Base-by-base conservation (phyloP, 805 yeast species). In the Candida ficus region DNA sequence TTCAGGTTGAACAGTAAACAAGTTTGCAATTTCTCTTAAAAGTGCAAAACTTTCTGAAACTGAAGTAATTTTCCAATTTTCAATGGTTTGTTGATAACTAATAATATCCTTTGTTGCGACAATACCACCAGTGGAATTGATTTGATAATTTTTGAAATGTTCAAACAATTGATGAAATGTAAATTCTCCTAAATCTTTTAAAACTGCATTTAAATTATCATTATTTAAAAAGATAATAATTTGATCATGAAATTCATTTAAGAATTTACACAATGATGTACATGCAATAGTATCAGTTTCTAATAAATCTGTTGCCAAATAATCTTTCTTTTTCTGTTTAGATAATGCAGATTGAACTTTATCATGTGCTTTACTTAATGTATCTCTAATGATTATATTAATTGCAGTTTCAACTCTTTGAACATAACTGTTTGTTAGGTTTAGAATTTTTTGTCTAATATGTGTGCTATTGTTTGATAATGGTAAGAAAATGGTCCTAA, bases 1-100 rank as follows among this genome's bases (percentile, higher is more conserved):
- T 42, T 84, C 84, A 2, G 91, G 83, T 55, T 85, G 93, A 14
- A 87, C 95, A 0, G 95, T 82, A 59, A 81, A 90, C 44, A 90
- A 65, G 53, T 86, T 87, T 25, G 91, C 88, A 45, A 90, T 74
- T 50, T 89, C 96, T 56, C 88, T 76, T 46, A 90, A 64, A 11
- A 87, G 71, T 37, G 77, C 78, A 63, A 85, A 82, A 42, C 73
- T 72, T 26, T 79, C 84, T 4, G 78, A 65, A 22, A 86, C 62
- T 31, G 74, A 78, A 2, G 72, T 70, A 13, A 83, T 68, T 7
- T 68, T 64, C 91, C 93, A 87, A 32, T 70, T 70, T 41, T 80
- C 87, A 32, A 84, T 71, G 12, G 75, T 68, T 13, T 75, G 68
- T 58, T 87, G 91, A 54, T 82, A 86, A 34, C 84, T 75, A 29